phyloP scores from a whole-genome alignment of 1,284 basidiomycete genomes.

The Boletellus deceptivus region DNA sequence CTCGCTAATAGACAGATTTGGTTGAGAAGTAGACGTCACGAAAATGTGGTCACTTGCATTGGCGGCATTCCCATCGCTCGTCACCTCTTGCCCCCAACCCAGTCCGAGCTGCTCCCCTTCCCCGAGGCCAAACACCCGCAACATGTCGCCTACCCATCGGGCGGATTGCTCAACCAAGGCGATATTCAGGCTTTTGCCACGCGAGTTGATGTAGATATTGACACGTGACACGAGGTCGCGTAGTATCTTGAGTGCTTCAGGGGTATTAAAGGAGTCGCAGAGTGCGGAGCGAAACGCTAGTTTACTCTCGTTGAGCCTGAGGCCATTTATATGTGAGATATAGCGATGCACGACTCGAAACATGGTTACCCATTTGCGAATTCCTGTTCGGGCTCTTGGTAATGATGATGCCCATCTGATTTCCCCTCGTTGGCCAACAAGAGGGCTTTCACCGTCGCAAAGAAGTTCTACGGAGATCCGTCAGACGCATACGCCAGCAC shows the following conservation, averaged over 20 bases:
- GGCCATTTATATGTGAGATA: constrained; percentile 9
- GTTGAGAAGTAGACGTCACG: constrained; percentile 1
- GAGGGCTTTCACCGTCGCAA: constrained; percentile 86
- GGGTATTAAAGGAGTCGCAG: constrained; percentile 98
- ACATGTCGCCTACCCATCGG: constrained; percentile 86
- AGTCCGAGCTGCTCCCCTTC: constrained; percentile 69
- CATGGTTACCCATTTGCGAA: constrained; percentile 57
- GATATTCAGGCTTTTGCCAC: constrained; percentile 63
- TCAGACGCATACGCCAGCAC: constrained; percentile 4
- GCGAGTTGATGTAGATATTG: constrained; percentile 83
- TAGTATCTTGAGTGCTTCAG: constrained; percentile 74
- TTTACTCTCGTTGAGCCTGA: constrained; percentile 76
- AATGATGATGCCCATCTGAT: constrained; percentile 62
- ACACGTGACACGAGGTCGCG: constrained; percentile 85
- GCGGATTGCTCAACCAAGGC: constrained; percentile 73
- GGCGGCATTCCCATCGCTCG: constrained; percentile 39
- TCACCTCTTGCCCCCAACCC: constrained; percentile 67
- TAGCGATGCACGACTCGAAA: constrained; percentile 15
- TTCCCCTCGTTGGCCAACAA: constrained; percentile 46
- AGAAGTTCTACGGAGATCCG: constrained; percentile 81
- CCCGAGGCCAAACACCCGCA: constrained; percentile 93
- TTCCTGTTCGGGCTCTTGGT: constrained; percentile 63
- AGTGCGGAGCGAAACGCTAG: constrained; percentile 83
- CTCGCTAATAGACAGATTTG: constrained; percentile 50
- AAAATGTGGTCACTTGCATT: constrained; percentile 51